Evolutionary conservation across 495 filamentous ascomycete genomes (phyloP), one percentile per base, ranked within the genome.

Genomic region (Tuber microsphaerosporum): DNA sequence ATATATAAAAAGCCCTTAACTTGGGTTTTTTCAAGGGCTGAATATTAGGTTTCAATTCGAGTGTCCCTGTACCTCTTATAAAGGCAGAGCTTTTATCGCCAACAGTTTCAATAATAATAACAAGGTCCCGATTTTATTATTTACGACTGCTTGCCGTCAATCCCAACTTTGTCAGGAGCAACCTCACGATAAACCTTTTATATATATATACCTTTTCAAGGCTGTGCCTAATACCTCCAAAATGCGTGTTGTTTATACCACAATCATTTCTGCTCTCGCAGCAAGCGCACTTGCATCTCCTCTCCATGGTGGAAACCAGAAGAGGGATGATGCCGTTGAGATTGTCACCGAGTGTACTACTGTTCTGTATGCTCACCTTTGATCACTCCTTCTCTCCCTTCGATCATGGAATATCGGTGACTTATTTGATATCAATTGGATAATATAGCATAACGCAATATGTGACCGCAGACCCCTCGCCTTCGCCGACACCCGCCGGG

Each of bases 231-330:
- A 31, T 65, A 65, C 14, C 26, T 16, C 34, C 73, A 75, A 71
- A 71, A 82, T 82, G 80, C 80, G 71, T 77, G 79, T 73, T 77
- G 74, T 75, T 68, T 71, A 73, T 61, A 73, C 72, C 34, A 74
- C 72, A 56, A 65, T 71, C 68, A 48, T 77, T 61, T 70, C 74
- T 56, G 70, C 77, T 26, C 26, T 80, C 48, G 76, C 73, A 16
- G 74, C 75, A 45, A 69, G 69, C 22, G 41, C 74, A 48, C 61
- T 80, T 65, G 80, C 80, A 42, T 72, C 73, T 34, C 80, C 80
- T 14, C 73, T 78, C 73, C 48, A 74, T n/a, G 79, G 56, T 8
- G 26, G 1, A 26, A 65, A 65, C 56, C 56, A 81, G 19, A 81
- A 71, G 73, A 73, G 80, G 71, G 72, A 41, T 20, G 61, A 41